Conservation (phyloP, 108 stramenopile genomes). For the Cyclotella atomus region DNA sequence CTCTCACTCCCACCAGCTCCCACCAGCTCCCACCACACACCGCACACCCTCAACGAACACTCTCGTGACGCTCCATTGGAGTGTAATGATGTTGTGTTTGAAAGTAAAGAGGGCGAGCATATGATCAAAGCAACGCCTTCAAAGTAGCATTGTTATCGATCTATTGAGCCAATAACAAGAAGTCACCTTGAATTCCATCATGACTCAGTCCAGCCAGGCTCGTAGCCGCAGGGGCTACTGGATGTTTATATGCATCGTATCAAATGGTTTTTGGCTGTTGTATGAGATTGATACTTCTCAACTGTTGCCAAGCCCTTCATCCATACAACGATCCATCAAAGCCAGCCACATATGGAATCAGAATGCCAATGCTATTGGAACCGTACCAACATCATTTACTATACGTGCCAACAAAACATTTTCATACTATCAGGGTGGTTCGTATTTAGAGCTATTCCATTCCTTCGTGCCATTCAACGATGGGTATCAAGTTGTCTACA, state of each 20-base stretch:
- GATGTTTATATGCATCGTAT: background rate
- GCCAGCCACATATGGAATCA: background rate
- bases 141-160: no score
- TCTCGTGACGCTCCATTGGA: no score
- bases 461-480: slow-evolving; percentile 13
- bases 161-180: no score
- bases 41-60: no score
- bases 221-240: no score
- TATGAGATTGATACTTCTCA: background rate
- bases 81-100: no score
- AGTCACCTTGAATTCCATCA: no score
- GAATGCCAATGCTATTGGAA: background rate
- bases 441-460: slow-evolving; percentile 1
- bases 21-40: no score
- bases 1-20: no score
- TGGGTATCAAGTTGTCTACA: slow-evolving; percentile 14
- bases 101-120: no score
- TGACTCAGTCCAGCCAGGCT: no score
- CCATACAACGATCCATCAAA: background rate
- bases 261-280: background rate
- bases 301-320: background rate
- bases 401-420: slow-evolving; percentile 11
- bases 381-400: background rate
- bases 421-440: background rate
- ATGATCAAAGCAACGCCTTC: no score